Evolutionary conservation across 2,329 filamentous ascomycete species (phyloP), one percentile per base, ranked within the genome.

Genomic region (Colletotrichum sp.): DNA sequence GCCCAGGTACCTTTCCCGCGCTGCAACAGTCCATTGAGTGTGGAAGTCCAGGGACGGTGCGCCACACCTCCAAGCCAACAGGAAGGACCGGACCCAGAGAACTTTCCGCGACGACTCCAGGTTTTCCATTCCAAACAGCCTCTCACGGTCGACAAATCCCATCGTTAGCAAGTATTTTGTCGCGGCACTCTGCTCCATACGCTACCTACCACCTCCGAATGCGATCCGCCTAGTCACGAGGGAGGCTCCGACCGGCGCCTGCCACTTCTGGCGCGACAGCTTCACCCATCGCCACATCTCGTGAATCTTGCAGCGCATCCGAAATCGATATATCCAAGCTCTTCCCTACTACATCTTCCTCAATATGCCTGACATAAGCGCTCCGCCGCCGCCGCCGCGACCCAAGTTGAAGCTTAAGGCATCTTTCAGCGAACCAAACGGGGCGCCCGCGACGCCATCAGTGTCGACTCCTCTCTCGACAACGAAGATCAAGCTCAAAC

Each of bases 401-500:
- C 80, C 80, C n/a, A 79, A 79, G 64, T 63, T 81, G 29, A 81
- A 81, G 75, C 77, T 81, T 12, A 81, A 76, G 25, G 34, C 77
- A 44, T 78, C 76, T 8, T 79, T 78, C 29, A 78, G 70, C 69
- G 77, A 79, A 67, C 72, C 36, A 63, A 79, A 71, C 32, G 76
- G 36, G 55, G 72, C 69, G 64, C 77, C 72, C 49, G 75, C 72
- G 64, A 78, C 72, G 22, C 73, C 69, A 36, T 78, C 79, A n/a
- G 68, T 71, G 6, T 75, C 77, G 16, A 78, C 80, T 5, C 77
- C 79, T 5, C 71, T 68, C 32, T 75, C 79, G 12, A 75, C 75
- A 13, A 78, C 74, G 62, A 88, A 87, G 80, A 83, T 88, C 78
- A 87, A 87, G 76, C 80, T 87, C 36, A 85, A 81, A 63, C 81